These are phyloP conservation scores for Yarrowia sp. DNA, from an alignment of 805 yeast genomes.

Conservation along the genomic window DNA sequence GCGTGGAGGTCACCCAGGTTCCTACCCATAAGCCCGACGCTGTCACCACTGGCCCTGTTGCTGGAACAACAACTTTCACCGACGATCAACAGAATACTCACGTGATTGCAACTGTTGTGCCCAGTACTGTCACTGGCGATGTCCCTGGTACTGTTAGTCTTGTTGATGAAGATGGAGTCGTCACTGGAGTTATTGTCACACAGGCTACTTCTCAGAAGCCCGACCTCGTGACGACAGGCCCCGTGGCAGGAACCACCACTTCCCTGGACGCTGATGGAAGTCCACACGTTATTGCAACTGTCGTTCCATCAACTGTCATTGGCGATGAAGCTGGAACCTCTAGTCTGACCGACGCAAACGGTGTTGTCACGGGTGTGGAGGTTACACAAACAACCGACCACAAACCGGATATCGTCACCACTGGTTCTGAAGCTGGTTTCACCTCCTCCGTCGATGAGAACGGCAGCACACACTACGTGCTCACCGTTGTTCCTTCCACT, in stretches of 20 bases:
- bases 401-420: background rate
- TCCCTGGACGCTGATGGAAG: background rate
- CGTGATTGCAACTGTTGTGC: background rate
- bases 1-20: background rate
- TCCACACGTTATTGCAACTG: background rate
- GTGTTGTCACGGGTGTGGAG: background rate
- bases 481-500: background rate
- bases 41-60: background rate
- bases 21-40: background rate
- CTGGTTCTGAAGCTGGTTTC: background rate
- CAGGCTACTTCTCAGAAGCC: background rate
- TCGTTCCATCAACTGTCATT: background rate
- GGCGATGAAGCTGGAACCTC: conserved; percentile 3
- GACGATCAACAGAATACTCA: background rate
- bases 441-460: background rate
- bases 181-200: background rate
- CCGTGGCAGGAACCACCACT: background rate
- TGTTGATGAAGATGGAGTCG: background rate
- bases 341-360: background rate
- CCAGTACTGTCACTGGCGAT: background rate
- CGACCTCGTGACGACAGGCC: background rate
- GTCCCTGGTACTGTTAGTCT: background rate
- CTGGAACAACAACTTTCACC: background rate
- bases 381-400: background rate
- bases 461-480: background rate